Base-by-base conservation (phyloP, 148 eudicot genomes). In the Tetragonia tetragonoides region DNA sequence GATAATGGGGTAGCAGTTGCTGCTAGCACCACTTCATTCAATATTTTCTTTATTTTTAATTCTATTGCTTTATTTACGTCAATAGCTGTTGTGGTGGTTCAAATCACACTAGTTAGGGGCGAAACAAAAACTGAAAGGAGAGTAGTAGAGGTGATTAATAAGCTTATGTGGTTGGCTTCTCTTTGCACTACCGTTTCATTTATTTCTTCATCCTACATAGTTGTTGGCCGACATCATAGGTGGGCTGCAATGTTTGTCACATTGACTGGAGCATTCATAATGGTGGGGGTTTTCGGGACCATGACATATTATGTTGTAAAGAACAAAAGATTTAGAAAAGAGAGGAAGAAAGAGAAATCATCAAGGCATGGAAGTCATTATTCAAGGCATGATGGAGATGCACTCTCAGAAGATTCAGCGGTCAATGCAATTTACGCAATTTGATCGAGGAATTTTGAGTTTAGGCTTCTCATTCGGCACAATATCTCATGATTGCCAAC, bases 161-260 rank as follows among this genome's bases (percentile, higher is more conserved):
- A 91, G 85, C 66, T 91, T 83, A 91, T 91, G 95, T 91, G 95
- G 95, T 59, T 91, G 78, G 95, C 95, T 0, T 85, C 95, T 0
- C 81, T 87, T n/a, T 91, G 90, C 80, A 91, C 95, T 2, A 81
- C 90, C 0, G 84, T 91, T 70, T 88, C 95, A 2, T 91, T 91
- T 72, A 82, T 88, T 28, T 74, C 95, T 18, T 89, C 95, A 4
- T 82, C 95, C 7, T 89, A 88, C 60, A 88, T 91, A 20, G 89
- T 91, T 12, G 87, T 88, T 12, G 95, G 95, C 17, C 70, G 83
- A 71, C 86, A 81, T 10, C 64, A 87, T 51, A 72, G 59, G 67
- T 87, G 90, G 92, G 89, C 91, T 12, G 92, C 95, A 1, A 7
- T 84, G 21, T 78, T 91, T 23, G 91, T 91, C 10, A 84, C 91